Evolutionary conservation across 768 basidiomycete species (phyloP), one percentile per base, ranked within the genome.

Genomic region (Boletus rex-veris): DNA sequence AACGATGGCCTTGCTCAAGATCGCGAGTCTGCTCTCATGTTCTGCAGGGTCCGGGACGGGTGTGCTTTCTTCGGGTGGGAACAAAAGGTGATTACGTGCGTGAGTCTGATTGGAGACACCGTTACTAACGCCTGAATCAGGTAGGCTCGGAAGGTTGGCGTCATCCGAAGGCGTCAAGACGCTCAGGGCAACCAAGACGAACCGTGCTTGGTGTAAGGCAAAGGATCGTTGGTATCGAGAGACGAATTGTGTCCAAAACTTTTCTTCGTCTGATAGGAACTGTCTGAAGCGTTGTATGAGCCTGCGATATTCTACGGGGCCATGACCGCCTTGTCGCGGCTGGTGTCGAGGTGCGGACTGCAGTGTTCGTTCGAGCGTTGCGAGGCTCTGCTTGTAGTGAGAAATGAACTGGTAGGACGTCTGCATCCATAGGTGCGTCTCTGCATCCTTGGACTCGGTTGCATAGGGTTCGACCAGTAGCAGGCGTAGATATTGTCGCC

Each of bases 351-450:
- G 60, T 69, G 75, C 59, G 60, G 74, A 57, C 69, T 79, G 78
- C 36, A 80, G 69, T 15, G 73, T 70, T 38, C 77, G 81, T 73
- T 93, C 90, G 50, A 92, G 78, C 0, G 75, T 69, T 39, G 82
- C 71, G 63, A 95, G 81, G 44, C 78, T 82, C 57, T 86, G 80
- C 69, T 94, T 93, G 77, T 92, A 95, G 21, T 80, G 77, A 15
- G 86, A 75, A 58, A 96, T 96, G 72, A 92, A 83, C 37, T 82
- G 78, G 71, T 96, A 90, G 36, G 90, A 89, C 0, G 93, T 95
- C 66, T 92, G 88, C 83, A 93, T 90, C 92, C 93, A 96, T 9
- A 96, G 79, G 58, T 88, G 85, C 30, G 80, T 88, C 66, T 93
- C 89, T 39, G 82, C 83, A 73, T 91, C 88, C 65, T 85, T 84